Evolutionary conservation across 2,329 filamentous ascomycete species (phyloP).

Genomic region (Grosmannia huntii): DNA sequence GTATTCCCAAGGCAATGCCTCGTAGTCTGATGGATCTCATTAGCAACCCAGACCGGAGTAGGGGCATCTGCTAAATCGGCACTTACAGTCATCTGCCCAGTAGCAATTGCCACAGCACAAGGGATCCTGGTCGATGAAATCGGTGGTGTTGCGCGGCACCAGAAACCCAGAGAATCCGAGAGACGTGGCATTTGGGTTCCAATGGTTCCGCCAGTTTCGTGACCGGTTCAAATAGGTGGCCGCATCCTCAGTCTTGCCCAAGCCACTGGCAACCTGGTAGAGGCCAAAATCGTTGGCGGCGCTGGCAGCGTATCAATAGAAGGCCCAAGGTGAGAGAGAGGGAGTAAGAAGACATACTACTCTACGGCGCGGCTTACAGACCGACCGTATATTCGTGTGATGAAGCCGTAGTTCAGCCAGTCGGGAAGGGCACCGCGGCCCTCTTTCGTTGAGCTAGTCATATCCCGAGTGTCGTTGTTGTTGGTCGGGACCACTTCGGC

Average conservation of each 20-base stretch:
- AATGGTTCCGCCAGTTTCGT: constrained; percentile 60
- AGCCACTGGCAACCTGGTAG: constrained; percentile 48
- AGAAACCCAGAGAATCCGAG: constrained; percentile 54
- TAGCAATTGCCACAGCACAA: constrained; percentile 51
- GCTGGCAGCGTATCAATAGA: background rate
- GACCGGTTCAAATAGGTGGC: constrained; percentile 49
- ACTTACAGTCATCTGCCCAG: constrained; percentile 35
- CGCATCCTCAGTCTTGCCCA: constrained; percentile 34
- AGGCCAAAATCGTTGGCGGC: constrained; percentile 51
- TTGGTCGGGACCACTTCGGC: constrained; percentile 50
- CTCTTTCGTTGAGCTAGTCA: constrained; percentile 50
- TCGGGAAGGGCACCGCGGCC: constrained; percentile 57
- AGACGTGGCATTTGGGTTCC: constrained; percentile 45
- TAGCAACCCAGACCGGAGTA: background rate
- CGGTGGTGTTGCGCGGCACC: constrained; percentile 41
- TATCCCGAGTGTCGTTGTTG: constrained; percentile 45
- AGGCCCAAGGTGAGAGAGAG: background rate
- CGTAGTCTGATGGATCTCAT: constrained; percentile 27
- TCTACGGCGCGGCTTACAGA: constrained; percentile 54
- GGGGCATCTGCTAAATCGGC: background rate
- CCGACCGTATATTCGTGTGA: constrained; percentile 47
- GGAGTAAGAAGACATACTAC: constrained; percentile 26
- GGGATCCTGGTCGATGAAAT: constrained; percentile 30
- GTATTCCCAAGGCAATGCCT: constrained; percentile 53
- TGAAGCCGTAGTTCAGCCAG: constrained; percentile 52